A percentile compares a stretch with the other conserved stretches of the same genome.
Evolutionary conservation across 2,329 filamentous ascomycete species (phyloP).

Genomic region (Herpotrichia juniperi): DNA sequence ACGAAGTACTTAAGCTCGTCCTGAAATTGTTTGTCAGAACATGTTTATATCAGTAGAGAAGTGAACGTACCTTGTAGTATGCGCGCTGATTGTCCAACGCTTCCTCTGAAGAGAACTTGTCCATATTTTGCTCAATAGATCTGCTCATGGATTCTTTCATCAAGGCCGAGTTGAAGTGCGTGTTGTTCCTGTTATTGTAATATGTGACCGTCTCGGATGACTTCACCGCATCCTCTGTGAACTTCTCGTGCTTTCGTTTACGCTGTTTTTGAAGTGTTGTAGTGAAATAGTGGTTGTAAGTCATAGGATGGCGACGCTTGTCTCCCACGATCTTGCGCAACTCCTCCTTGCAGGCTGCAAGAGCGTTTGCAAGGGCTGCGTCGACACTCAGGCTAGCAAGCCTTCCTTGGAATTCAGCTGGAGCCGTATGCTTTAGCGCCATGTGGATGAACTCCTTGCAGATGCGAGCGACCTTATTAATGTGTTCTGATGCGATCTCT

Average conservation of each 20-base stretch:
- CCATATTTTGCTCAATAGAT: slow-evolving; percentile 35
- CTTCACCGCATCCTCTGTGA: too few relatives aligned
- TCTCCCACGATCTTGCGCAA: slow-evolving; percentile 1
- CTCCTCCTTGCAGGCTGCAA: slow-evolving; percentile 19
- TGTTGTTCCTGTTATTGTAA: too few relatives aligned
- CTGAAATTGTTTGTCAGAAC: slow-evolving; percentile 20
- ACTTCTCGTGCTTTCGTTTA: too few relatives aligned
- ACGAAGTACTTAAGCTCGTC: slow-evolving; percentile 46
- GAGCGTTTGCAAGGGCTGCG: slow-evolving; percentile 29
- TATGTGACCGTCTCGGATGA: too few relatives aligned
- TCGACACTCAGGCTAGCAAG: not conserved
- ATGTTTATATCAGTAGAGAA: slow-evolving; percentile 26
- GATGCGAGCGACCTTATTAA: slow-evolving; percentile 40
- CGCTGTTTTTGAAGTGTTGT: slow-evolving; percentile 12
- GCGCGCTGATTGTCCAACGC: slow-evolving; percentile 43
- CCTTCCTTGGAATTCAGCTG: slow-evolving; percentile 27
- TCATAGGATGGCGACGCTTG: slow-evolving; percentile 5
- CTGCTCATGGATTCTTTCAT: not conserved
- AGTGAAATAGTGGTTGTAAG: slow-evolving; percentile 16
- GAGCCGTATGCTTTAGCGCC: slow-evolving; percentile 40
- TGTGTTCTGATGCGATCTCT: slow-evolving; percentile 40
- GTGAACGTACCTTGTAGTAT: too few relatives aligned
- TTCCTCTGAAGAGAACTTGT: slow-evolving; percentile 39
- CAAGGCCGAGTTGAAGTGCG: too few relatives aligned
- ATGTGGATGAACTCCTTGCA: slow-evolving; percentile 40